Conservation (phyloP, 2,329 filamentous ascomycete genomes). For the Fusarium musae region DNA sequence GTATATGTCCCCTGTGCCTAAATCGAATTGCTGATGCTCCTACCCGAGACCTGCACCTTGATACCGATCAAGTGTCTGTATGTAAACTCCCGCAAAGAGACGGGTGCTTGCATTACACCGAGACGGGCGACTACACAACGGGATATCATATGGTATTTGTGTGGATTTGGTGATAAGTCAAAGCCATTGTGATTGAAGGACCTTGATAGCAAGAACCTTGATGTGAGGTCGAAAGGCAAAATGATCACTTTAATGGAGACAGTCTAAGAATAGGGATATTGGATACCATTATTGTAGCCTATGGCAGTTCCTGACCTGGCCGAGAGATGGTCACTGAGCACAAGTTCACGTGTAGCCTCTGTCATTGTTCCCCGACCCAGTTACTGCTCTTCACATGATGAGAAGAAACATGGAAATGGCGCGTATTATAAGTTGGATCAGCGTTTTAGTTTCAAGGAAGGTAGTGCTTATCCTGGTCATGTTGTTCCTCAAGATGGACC, state of each 20-base stretch:
- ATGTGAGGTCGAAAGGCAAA: background rate
- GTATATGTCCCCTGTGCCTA: background rate
- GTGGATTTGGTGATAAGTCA: constrained; percentile 3
- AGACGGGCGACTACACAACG: constrained; percentile 10
- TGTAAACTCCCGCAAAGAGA: constrained; percentile 7
- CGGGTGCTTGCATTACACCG: constrained; percentile 17
- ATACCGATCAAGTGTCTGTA: constrained; percentile 23
- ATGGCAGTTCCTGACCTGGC: background rate
- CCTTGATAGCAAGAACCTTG: constrained; percentile 6
- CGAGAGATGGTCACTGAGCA: background rate
- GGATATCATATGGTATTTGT: constrained; percentile 7
- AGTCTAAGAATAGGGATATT: no score
- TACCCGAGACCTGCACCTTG: constrained; percentile 30
- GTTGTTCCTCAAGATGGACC: background rate
- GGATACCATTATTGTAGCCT: background rate
- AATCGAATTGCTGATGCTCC: constrained; percentile 8
- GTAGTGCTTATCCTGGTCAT: background rate
- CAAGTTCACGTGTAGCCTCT: background rate
- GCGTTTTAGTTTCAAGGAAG: background rate
- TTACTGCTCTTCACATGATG: background rate
- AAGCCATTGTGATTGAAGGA: background rate
- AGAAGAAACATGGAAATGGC: background rate
- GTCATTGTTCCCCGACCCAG: background rate
- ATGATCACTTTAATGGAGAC: background rate
- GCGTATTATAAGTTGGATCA: background rate